phyloP scores from a whole-genome alignment of 371 early-diverging fungal genomes.

The Nematocida major region DNA sequence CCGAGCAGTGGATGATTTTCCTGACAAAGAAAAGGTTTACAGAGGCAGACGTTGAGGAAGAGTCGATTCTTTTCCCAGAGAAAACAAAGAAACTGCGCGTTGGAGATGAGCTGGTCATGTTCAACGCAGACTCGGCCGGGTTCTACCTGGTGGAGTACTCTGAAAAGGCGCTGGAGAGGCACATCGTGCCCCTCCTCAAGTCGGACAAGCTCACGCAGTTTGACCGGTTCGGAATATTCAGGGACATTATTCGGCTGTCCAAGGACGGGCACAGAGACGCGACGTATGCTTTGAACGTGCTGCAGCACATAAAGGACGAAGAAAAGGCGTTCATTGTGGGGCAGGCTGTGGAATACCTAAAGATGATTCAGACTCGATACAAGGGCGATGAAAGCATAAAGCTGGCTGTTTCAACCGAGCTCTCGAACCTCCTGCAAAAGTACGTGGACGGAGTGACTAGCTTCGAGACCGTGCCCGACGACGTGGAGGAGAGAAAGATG shows the following conservation, averaged over 20 bases:
- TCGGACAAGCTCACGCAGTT: slow-evolving; percentile 16
- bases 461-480: not conserved
- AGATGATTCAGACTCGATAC: not conserved
- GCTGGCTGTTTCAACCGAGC: slow-evolving; percentile 15
- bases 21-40: slow-evolving; percentile 36
- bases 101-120: slow-evolving; percentile 64
- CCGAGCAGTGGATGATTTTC: slow-evolving; percentile 26
- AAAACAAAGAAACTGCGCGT: not conserved
- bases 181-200: slow-evolving; percentile 5
- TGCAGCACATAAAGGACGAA: not conserved
- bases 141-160: slow-evolving; percentile 70
- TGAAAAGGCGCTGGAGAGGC: slow-evolving; percentile 40
- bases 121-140: slow-evolving; percentile 69
- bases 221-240: slow-evolving; percentile 41
- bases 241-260: slow-evolving; percentile 13
- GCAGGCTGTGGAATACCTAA: not conserved
- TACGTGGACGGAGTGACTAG: not conserved
- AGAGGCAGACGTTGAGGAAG: not conserved
- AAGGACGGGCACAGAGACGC: slow-evolving; percentile 24
- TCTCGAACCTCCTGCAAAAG: slow-evolving; percentile 1
- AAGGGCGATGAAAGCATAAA: not conserved
- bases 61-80: slow-evolving; percentile 9
- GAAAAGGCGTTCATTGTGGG: slow-evolving; percentile 1
- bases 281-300: not conserved
- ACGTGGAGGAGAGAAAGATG: slow-evolving; percentile 14